phyloP scores from a whole-genome alignment of 176 grass and related monocot genomes.

The Oryza australiensis region DNA sequence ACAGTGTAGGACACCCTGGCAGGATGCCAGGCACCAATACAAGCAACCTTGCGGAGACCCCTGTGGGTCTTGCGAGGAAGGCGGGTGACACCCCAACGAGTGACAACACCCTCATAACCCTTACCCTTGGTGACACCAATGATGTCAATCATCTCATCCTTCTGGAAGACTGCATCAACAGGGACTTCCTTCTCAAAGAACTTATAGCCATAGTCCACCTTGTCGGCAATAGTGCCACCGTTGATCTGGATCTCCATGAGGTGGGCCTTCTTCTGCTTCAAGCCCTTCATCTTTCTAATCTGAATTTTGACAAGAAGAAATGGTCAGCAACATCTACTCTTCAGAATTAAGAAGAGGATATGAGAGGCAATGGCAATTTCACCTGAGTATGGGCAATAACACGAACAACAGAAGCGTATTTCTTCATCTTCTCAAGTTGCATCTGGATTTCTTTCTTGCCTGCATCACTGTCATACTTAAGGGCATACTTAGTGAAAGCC shows the following conservation, averaged over 20 bases:
- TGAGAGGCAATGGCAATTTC: neutral
- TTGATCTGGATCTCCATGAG: slow-evolving; percentile 98
- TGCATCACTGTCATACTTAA: slow-evolving; percentile 75
- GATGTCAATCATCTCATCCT: slow-evolving; percentile 95
- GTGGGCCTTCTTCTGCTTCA: slow-evolving; percentile 98
- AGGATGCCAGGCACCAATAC: slow-evolving; percentile 98
- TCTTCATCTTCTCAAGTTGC: slow-evolving; percentile 97
- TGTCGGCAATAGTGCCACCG: slow-evolving; percentile 80
- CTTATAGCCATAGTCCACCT: slow-evolving; percentile 83
- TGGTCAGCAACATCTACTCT: neutral
- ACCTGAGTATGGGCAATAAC: slow-evolving; percentile 96
- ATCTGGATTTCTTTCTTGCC: slow-evolving; percentile 89
- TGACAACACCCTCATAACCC: slow-evolving; percentile 97
- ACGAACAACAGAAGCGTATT: slow-evolving; percentile 78
- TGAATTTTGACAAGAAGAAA: slow-evolving; percentile 39
- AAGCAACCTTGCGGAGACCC: slow-evolving; percentile 94
- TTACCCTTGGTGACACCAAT: slow-evolving; percentile 99
- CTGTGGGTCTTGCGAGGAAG: slow-evolving; percentile 99
- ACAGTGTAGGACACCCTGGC: slow-evolving; percentile 95
- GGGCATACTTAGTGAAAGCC: slow-evolving; percentile 83
- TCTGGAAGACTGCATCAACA: slow-evolving; percentile 82
- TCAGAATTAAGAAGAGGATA: neutral
- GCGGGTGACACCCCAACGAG: slow-evolving; percentile 92
- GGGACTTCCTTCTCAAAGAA: slow-evolving; percentile 96
- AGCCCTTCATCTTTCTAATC: slow-evolving; percentile 96